Evolutionary conservation across 2,329 filamentous ascomycete species (phyloP).

Genomic region (Daldinia sp.): DNA sequence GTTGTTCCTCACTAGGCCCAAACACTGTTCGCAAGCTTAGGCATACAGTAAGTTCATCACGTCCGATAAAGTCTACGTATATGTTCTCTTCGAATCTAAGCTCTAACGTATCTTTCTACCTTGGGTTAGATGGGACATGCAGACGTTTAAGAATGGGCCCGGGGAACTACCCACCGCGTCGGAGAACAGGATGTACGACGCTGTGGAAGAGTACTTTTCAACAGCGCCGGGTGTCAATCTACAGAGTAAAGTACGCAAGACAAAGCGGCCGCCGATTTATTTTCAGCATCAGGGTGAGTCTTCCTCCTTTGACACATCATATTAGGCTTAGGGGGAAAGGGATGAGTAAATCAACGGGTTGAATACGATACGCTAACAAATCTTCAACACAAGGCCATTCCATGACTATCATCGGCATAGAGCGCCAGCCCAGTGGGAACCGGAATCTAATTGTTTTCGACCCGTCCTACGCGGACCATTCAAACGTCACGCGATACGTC

Average conservation of each 20-base stretch:
- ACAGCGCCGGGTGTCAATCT: slow-evolving; percentile 56
- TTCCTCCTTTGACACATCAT: background rate
- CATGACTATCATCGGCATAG: slow-evolving; percentile 86
- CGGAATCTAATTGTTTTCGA: slow-evolving; percentile 86
- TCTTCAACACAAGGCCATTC: slow-evolving; percentile 71
- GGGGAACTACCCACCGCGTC: slow-evolving; percentile 52
- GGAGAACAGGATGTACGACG: slow-evolving; percentile 67
- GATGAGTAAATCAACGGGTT: background rate
- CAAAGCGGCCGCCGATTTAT: slow-evolving; percentile 83
- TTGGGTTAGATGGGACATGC: slow-evolving; percentile 64
- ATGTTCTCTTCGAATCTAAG: background rate
- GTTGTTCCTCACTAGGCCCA: slow-evolving; percentile 3
- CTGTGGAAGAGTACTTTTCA: slow-evolving; percentile 79
- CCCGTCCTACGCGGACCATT: slow-evolving; percentile 78
- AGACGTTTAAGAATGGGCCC: slow-evolving; percentile 57
- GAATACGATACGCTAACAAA: background rate
- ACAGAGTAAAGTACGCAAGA: slow-evolving; percentile 71
- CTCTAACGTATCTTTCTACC: background rate
- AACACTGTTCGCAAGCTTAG: background rate
- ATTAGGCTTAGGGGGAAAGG: background rate
- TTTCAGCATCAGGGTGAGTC: slow-evolving; percentile 78
- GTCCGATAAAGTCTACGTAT: background rate
- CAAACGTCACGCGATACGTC: slow-evolving; percentile 67
- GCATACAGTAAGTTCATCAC: slow-evolving; percentile 6
- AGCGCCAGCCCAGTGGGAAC: slow-evolving; percentile 70